Conservation (phyloP, 2,329 filamentous ascomycete genomes). For the Fonsecaea multimorphosa region DNA sequence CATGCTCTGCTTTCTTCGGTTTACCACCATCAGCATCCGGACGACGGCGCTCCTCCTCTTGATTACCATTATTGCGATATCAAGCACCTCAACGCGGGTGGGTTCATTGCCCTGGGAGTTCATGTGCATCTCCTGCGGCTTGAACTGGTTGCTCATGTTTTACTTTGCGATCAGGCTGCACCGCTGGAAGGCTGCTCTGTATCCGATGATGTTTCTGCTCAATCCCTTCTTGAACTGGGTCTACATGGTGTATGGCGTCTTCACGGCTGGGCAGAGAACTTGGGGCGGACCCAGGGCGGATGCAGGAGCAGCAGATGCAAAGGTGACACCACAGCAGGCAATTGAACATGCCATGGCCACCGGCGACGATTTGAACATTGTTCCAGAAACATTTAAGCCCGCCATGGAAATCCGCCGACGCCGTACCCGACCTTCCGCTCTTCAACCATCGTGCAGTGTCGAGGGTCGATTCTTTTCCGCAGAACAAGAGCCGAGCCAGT, state of each 20-base stretch:
- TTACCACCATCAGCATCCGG: slow-evolving; percentile 95
- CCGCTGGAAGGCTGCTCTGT: slow-evolving; percentile 92
- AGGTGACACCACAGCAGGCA: slow-evolving; percentile 80
- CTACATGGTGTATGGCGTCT: slow-evolving; percentile 97
- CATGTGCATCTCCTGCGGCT: slow-evolving; percentile 86
- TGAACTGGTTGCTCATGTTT: slow-evolving; percentile 95
- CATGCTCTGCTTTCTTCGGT: slow-evolving; percentile 80
- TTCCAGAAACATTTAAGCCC: slow-evolving; percentile 79
- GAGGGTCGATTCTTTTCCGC: slow-evolving; percentile 80
- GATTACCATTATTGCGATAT: slow-evolving; percentile 84
- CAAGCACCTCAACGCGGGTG: slow-evolving; percentile 81
- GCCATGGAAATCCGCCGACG: slow-evolving; percentile 44
- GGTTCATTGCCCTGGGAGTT: slow-evolving; percentile 86
- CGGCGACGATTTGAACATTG: slow-evolving; percentile 87
- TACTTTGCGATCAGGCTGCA: slow-evolving; percentile 89
- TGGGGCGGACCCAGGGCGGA: slow-evolving; percentile 95
- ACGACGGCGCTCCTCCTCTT: slow-evolving; percentile 94
- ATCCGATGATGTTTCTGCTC: slow-evolving; percentile 91
- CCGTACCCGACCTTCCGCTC: slow-evolving; percentile 47
- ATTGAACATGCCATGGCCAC: slow-evolving; percentile 77
- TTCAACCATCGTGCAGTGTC: slow-evolving; percentile 75
- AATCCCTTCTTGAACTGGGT: slow-evolving; percentile 99
- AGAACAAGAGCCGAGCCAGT: slow-evolving; percentile 64
- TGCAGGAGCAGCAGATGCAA: slow-evolving; percentile 76
- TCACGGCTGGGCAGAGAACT: slow-evolving; percentile 89